A percentile compares a stretch with the other conserved stretches of the same genome.
phyloP scores from a whole-genome alignment of 2,329 filamentous ascomycete species.

The Fusarium staphyleae region DNA sequence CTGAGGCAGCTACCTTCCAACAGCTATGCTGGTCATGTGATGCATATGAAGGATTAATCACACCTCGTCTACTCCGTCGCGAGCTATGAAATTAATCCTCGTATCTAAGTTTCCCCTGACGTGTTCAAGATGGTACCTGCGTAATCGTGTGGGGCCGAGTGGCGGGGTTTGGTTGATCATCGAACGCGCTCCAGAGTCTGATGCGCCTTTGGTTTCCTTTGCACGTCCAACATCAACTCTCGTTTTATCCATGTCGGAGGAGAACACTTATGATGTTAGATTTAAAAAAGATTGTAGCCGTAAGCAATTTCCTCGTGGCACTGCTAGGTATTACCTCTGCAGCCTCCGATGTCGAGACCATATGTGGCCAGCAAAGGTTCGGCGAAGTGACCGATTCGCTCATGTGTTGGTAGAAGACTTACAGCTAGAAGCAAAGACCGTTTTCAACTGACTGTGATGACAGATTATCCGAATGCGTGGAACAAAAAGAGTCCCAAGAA shows the following conservation, averaged over 20 bases:
- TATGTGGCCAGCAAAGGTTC: conserved; percentile 20
- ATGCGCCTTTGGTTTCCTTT: neutral
- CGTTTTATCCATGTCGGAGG: neutral
- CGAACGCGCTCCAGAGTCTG: conserved; percentile 10
- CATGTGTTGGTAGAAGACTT: conserved; percentile 13
- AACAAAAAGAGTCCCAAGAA: conserved; percentile 34
- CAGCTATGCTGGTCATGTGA: too few species aligned
- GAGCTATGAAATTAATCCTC: too few species aligned
- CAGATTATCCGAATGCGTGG: conserved; percentile 41
- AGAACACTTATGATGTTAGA: neutral
- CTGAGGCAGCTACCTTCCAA: too few species aligned
- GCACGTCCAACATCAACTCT: neutral
- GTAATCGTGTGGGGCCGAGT: neutral
- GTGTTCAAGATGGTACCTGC: neutral
- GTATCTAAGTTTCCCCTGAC: neutral
- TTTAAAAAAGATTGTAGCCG: conserved; percentile 4
- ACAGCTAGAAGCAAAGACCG: fast-evolving
- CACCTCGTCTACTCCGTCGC: too few species aligned
- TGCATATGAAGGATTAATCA: too few species aligned
- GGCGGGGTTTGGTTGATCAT: conserved; percentile 13
- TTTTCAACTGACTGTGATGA: neutral
- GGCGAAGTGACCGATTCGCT: conserved; percentile 28
- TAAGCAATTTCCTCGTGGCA: neutral
- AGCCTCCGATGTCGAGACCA: neutral
- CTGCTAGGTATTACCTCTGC: neutral